Evolutionary conservation across 2,329 filamentous ascomycete genomes (phyloP).

Genomic region (Neofusicoccum sp.): DNA sequence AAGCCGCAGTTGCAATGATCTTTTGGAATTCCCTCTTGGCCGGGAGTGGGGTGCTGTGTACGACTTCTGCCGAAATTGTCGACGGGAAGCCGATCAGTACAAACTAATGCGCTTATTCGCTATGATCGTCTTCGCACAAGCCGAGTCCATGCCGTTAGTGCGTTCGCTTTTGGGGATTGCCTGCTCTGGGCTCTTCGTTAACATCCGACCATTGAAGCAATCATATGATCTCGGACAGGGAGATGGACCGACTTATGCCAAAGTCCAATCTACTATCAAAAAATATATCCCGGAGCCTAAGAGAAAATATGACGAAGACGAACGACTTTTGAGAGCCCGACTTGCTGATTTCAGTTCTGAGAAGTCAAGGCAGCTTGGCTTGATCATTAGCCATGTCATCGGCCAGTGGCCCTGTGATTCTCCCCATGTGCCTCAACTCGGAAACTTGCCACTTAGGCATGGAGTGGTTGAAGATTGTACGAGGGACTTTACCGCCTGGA

Average conservation of each 20-base stretch:
- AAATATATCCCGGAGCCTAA: background rate
- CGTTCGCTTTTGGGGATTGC: background rate
- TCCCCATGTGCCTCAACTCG: background rate
- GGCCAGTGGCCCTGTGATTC: background rate
- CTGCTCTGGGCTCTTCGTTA: background rate
- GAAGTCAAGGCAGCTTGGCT: background rate
- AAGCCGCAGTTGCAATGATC: background rate
- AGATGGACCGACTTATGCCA: background rate
- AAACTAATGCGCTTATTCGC: conserved; percentile 1
- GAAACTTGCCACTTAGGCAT: background rate
- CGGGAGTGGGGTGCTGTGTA: background rate
- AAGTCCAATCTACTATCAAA: background rate
- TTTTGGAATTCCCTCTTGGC: background rate
- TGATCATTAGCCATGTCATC: background rate
- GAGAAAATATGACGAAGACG: too few species aligned
- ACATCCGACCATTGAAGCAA: background rate
- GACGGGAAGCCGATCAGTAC: background rate
- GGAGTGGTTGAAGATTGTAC: background rate
- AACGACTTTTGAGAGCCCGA: background rate
- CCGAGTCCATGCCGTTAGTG: background rate
- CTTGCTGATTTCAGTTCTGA: background rate
- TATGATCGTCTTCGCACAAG: background rate
- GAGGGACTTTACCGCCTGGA: background rate
- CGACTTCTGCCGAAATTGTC: background rate
- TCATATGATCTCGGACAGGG: background rate